Evolutionary conservation across 257 asterid species (phyloP).

Genomic region (Schizonepeta tenuifolia): DNA sequence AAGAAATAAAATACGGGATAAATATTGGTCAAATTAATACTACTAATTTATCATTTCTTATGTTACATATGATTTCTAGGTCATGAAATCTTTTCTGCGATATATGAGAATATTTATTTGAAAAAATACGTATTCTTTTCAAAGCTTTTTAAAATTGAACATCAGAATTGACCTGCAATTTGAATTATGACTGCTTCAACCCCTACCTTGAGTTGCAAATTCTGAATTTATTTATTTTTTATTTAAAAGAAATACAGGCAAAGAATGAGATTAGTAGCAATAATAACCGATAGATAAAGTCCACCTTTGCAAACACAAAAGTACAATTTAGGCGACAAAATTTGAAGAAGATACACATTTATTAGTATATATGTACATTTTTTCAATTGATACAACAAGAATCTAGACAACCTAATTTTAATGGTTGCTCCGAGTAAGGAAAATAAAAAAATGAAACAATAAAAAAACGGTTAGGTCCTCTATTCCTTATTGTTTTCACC

Average conservation of each 20-base stretch:
- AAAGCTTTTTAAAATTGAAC: not conserved
- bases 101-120: not conserved
- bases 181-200: slow-evolving; percentile 15
- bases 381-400: not conserved
- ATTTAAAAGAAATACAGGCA: not conserved
- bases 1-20: not conserved
- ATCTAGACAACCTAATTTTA: slow-evolving; percentile 10
- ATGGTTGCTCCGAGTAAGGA: slow-evolving; percentile 20
- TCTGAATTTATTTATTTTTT: not conserved
- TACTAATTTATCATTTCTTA: not conserved
- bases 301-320: not conserved
- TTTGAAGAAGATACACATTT: not conserved
- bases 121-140: too few species aligned
- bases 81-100: not conserved
- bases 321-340: not conserved
- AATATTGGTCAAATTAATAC: not conserved
- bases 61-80: not conserved
- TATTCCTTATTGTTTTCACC: not conserved
- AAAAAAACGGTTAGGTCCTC: not conserved
- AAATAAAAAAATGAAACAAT: slow-evolving; percentile 2
- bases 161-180: slow-evolving; percentile 24
- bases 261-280: not conserved
- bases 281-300: not conserved
- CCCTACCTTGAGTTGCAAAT: not conserved
- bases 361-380: not conserved